phyloP scores from a whole-genome alignment of 2,329 filamentous ascomycete genomes.

The Neurospora sp. region DNA sequence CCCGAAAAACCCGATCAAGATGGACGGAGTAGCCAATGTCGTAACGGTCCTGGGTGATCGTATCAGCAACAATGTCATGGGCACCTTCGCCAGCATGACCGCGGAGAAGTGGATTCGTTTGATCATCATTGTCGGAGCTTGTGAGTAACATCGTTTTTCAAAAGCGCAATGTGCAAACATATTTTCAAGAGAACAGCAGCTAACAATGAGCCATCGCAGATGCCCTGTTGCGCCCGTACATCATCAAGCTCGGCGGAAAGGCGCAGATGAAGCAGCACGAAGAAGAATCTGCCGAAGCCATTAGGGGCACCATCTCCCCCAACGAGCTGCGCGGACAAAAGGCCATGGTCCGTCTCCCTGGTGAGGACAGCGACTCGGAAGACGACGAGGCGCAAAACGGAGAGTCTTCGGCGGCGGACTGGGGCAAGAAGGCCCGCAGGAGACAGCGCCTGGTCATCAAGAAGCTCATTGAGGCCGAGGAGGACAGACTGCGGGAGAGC shows the following conservation, averaged over 20 bases:
- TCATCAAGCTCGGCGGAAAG: slow-evolving; percentile 57
- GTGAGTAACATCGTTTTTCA: slow-evolving; percentile 5
- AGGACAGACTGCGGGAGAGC: slow-evolving; percentile 45
- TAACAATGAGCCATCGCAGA: slow-evolving; percentile 7
- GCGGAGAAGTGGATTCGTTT: slow-evolving; percentile 55
- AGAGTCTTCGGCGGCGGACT: slow-evolving; percentile 42
- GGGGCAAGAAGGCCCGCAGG: slow-evolving; percentile 62
- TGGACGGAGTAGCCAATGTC: slow-evolving; percentile 21
- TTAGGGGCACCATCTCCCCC: slow-evolving; percentile 42
- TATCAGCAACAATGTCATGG: slow-evolving; percentile 38
- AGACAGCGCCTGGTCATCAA: slow-evolving; percentile 59
- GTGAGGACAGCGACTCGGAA: slow-evolving; percentile 42
- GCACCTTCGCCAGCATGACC: slow-evolving; percentile 41
- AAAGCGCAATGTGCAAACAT: neutral
- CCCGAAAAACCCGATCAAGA: slow-evolving; percentile 5
- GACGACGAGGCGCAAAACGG: slow-evolving; percentile 36
- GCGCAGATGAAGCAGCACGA: slow-evolving; percentile 55
- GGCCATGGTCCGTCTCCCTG: slow-evolving; percentile 33
- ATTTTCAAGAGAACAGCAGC: neutral
- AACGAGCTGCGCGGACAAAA: slow-evolving; percentile 52
- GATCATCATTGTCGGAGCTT: slow-evolving; percentile 61
- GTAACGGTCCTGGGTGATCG: slow-evolving; percentile 21
- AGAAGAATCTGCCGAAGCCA: slow-evolving; percentile 36
- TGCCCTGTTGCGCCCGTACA: slow-evolving; percentile 61
- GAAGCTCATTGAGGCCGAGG: slow-evolving; percentile 53